A percentile compares a stretch with the other conserved stretches of the same genome.
These are phyloP conservation scores for Scheffersomyces spartinae DNA, from an alignment of 805 yeast genomes.

Conservation along the genomic window DNA sequence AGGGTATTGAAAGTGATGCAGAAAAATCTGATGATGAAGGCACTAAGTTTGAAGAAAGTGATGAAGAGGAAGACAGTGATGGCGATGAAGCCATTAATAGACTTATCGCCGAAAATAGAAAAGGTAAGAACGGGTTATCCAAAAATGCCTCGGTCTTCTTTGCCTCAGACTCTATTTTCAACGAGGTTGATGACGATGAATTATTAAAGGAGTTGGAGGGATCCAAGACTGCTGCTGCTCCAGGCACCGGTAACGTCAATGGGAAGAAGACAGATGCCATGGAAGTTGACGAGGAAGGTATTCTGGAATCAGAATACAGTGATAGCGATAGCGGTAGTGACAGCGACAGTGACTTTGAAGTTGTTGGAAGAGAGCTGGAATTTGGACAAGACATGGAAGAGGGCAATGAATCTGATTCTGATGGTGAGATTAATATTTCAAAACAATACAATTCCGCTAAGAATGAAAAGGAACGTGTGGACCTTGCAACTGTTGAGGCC, in stretches of 20 bases:
- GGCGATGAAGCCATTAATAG: slow-evolving; percentile 62
- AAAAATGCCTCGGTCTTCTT: slow-evolving; percentile 26
- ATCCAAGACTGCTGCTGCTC: slow-evolving; percentile 8
- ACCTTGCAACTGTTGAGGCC: slow-evolving; percentile 85
- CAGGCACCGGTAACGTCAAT: slow-evolving; percentile 9
- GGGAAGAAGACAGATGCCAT: slow-evolving; percentile 5
- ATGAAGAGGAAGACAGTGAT: slow-evolving; percentile 38
- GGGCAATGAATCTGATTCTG: slow-evolving; percentile 26
- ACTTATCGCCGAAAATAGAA: slow-evolving; percentile 38
- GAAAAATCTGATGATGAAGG: slow-evolving; percentile 17
- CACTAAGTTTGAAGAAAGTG: slow-evolving; percentile 13
- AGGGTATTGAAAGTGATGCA: slow-evolving; percentile 48
- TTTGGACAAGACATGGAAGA: too few species aligned
- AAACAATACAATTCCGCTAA: slow-evolving; percentile 26
- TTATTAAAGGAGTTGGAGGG: slow-evolving; percentile 31
- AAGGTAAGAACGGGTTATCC: slow-evolving; percentile 20
- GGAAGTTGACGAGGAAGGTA: background rate
- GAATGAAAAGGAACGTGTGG: slow-evolving; percentile 55
- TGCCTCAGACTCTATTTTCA: slow-evolving; percentile 28
- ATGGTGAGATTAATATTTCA: slow-evolving; percentile 41
- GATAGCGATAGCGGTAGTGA: slow-evolving; percentile 11
- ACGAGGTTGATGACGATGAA: slow-evolving; percentile 34
- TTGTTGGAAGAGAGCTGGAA: slow-evolving; percentile 18
- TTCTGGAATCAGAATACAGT: slow-evolving; percentile 1
- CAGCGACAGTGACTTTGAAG: slow-evolving; percentile 33